A percentile compares a stretch with the other conserved stretches of the same genome.
Evolutionary conservation across 2,329 filamentous ascomycete species (phyloP).

Genomic region (Pestalotiopsis sp.): DNA sequence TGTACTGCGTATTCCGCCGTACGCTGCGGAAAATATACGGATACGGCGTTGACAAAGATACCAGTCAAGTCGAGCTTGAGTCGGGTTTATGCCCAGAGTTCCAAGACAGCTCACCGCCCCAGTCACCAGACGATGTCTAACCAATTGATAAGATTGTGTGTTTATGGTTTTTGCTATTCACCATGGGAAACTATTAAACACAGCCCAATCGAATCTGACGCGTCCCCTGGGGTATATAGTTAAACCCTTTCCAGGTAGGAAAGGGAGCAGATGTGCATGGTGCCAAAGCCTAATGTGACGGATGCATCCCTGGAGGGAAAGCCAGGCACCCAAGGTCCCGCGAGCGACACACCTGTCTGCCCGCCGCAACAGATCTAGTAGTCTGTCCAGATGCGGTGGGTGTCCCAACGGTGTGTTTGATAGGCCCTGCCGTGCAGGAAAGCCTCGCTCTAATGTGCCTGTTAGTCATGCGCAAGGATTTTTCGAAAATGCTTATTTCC

Average conservation of each 20-base stretch:
- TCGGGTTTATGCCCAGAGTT: background rate
- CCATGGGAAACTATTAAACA: background rate
- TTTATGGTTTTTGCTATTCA: background rate
- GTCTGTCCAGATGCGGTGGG: background rate
- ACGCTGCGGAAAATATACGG: background rate
- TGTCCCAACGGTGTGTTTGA: background rate
- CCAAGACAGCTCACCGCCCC: background rate
- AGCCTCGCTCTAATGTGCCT: background rate
- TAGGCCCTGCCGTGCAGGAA: background rate
- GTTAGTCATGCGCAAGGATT: background rate
- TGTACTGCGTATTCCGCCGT: too few relatives aligned
- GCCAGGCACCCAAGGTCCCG: background rate
- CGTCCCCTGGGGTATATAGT: background rate
- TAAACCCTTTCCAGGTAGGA: background rate
- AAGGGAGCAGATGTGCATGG: background rate
- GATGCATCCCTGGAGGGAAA: background rate
- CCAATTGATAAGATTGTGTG: background rate
- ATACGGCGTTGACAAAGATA: background rate
- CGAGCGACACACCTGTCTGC: too few relatives aligned
- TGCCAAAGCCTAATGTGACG: background rate
- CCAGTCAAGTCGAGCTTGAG: background rate
- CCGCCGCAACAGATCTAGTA: background rate
- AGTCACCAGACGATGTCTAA: too few relatives aligned
- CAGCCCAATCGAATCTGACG: background rate
- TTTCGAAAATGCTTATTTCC: background rate